Evolutionary conservation across 768 basidiomycete genomes (phyloP).

Genomic region (Suillus tomentosus): DNA sequence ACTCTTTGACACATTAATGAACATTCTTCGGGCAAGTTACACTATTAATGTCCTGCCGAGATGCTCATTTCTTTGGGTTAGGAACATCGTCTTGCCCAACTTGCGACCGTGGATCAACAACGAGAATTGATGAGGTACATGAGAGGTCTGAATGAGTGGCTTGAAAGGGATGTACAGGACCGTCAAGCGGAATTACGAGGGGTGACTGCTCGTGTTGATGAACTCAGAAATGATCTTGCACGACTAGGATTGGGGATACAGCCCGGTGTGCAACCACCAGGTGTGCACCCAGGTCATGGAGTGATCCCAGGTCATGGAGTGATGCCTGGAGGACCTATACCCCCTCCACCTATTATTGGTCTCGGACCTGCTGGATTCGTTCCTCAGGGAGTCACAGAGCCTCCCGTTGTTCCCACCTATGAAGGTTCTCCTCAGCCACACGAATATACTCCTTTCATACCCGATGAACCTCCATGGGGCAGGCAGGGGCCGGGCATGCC

Average conservation of each 20-base stretch:
- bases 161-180: constrained; percentile 76
- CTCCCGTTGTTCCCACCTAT: constrained; percentile 27
- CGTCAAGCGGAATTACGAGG: constrained; percentile 73
- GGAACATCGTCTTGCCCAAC: constrained; percentile 77
- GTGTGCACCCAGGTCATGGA: not conserved
- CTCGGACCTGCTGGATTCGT: constrained; percentile 27
- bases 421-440: constrained; percentile 12
- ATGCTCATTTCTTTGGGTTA: constrained; percentile 29
- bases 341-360: constrained; percentile 20
- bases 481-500: constrained; percentile 22
- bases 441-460: constrained; percentile 28
- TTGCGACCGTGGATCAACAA: constrained; percentile 77
- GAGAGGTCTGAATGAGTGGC: constrained; percentile 74
- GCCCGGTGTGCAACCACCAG: constrained; percentile 33
- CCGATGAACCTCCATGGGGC: constrained; percentile 20
- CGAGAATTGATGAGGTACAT: constrained; percentile 82
- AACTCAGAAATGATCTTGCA: constrained; percentile 45
- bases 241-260: constrained; percentile 46
- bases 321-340: constrained; percentile 22
- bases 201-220: constrained; percentile 62
- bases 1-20: constrained; percentile 70
- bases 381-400: constrained; percentile 18
- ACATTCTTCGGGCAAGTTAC: constrained; percentile 59
- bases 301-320: constrained; percentile 19
- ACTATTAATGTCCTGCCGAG: constrained; percentile 7